Conservation (phyloP, 441 rosid species). For the Euphorbia schlechtendalii region DNA sequence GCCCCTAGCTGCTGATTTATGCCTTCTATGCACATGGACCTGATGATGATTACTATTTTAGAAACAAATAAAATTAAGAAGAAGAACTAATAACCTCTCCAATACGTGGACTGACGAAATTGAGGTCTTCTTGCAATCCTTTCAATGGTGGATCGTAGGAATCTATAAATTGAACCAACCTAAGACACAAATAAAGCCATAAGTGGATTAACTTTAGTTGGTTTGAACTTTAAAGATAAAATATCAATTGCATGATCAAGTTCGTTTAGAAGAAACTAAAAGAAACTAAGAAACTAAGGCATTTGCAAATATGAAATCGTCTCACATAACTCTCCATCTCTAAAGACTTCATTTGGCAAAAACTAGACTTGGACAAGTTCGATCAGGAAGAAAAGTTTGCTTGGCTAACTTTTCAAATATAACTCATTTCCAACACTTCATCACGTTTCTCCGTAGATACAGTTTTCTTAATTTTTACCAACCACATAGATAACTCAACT, state of each 20-base stretch:
- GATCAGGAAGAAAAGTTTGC: neutral
- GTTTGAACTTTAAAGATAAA: neutral
- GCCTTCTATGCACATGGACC: neutral
- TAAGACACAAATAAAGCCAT: constrained; percentile 29
- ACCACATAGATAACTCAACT: neutral
- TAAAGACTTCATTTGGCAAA: neutral
- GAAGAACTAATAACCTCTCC: constrained; percentile 76
- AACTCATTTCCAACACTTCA: neutral
- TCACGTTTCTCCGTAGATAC: neutral
- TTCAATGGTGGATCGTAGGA: constrained; percentile 97
- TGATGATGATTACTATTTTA: neutral
- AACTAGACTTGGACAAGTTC: neutral
- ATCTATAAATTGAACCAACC: constrained; percentile 95
- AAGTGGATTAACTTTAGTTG: neutral
- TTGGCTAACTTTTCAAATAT: neutral
- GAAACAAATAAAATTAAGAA: neutral
- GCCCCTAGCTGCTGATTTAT: neutral
- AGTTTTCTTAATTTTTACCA: neutral
- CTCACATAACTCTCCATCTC: neutral
- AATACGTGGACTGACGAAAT: constrained; percentile 97
- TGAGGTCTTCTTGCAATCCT: constrained; percentile 97
- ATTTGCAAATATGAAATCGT: neutral
- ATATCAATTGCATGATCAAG: neutral
- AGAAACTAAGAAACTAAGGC: neutral
- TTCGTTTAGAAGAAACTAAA: neutral